Evolutionary conservation across 169 alveolate species (phyloP).

Genomic region (Plasmodium billcollinsi): DNA sequence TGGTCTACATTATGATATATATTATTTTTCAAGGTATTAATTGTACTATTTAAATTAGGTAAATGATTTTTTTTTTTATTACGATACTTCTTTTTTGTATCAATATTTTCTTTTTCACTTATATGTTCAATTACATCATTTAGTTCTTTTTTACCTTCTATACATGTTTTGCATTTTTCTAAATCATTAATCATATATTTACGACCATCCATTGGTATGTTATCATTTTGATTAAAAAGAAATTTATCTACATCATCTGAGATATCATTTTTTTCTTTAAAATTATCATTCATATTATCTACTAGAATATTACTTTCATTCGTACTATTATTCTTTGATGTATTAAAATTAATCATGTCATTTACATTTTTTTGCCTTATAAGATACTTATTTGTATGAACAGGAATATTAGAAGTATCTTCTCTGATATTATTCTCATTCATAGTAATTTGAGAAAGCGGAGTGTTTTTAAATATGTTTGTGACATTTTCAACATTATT

Average conservation of each 20-base stretch:
- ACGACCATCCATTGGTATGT: background rate
- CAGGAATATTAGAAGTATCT: background rate
- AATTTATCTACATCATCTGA: conserved; percentile 15
- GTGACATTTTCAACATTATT: conserved; percentile 8
- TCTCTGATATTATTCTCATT: conserved; percentile 2
- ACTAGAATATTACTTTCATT: conserved; percentile 9
- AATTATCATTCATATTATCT: conserved; percentile 8
- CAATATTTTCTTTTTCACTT: too few relatives aligned
- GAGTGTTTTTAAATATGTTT: background rate
- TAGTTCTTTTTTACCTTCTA: too few relatives aligned
- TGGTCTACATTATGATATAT: conserved; percentile 13
- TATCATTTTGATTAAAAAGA: background rate
- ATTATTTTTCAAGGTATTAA: conserved; percentile 46
- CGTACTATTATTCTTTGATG: conserved; percentile 15
- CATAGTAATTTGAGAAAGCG: background rate
- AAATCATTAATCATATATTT: background rate
- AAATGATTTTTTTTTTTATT: conserved; percentile 13
- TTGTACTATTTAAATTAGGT: conserved; percentile 26
- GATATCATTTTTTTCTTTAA: background rate
- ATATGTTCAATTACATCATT: too few relatives aligned
- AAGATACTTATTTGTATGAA: background rate
- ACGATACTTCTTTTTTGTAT: background rate
- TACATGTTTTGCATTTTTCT: conserved; percentile 12
- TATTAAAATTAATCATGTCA: conserved; percentile 16
- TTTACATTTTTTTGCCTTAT: conserved; percentile 7